phyloP scores from a whole-genome alignment of 2,329 filamentous ascomycete species.

The Diplodia sapinea region DNA sequence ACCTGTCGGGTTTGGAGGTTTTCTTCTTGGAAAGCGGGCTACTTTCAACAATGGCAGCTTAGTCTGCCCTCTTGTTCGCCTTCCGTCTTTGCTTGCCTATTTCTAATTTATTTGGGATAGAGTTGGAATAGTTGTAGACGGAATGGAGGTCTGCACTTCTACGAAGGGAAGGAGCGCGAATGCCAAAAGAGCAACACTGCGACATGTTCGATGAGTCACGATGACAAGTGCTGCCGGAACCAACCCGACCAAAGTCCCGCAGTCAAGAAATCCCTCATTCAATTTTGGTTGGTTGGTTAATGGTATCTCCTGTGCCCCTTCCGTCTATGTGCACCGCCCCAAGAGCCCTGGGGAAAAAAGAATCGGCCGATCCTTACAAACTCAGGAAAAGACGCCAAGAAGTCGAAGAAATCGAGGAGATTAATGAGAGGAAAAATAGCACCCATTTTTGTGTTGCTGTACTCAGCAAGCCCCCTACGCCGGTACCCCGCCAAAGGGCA shows the following conservation, averaged over 20 bases:
- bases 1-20: too few relatives aligned
- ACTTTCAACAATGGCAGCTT: not conserved
- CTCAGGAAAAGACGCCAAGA: constrained; percentile 9
- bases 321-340: not conserved
- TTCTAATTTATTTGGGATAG: too few relatives aligned
- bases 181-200: not conserved
- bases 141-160: too few relatives aligned
- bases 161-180: too few relatives aligned
- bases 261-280: not conserved
- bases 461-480: constrained; percentile 19
- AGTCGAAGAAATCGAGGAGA: constrained; percentile 1
- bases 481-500: constrained; percentile 16
- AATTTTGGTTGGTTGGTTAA: not conserved
- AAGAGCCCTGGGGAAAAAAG: not conserved
- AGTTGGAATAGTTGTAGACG: too few relatives aligned
- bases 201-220: not conserved
- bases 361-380: constrained; percentile 1
- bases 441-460: constrained; percentile 26
- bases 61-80: too few relatives aligned
- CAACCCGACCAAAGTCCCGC: not conserved
- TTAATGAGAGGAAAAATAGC: not conserved
- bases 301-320: constrained; percentile 9
- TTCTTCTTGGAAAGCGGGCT: not conserved
- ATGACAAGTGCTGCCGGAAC: not conserved
- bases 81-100: too few relatives aligned